phyloP scores from a whole-genome alignment of 805 yeast genomes.

The Pichia nakasei region DNA sequence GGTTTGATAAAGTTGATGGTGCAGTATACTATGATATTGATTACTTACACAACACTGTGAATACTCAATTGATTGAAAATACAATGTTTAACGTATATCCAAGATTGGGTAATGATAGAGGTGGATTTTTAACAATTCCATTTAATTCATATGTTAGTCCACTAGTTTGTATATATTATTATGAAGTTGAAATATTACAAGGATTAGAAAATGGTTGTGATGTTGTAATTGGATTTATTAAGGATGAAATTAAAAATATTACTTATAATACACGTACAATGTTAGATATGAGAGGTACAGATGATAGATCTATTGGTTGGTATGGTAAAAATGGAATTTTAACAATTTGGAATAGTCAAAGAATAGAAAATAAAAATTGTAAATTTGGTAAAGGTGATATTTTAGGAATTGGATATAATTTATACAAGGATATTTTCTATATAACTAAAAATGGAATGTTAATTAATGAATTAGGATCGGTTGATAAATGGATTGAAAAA shows the following conservation, averaged over 20 bases:
- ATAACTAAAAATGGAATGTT: slow-evolving; percentile 75
- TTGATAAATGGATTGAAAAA: slow-evolving; percentile 5
- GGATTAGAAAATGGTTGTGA: slow-evolving; percentile 31
- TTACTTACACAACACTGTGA: not conserved
- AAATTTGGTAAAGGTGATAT: slow-evolving; percentile 50
- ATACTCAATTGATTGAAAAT: slow-evolving; percentile 3
- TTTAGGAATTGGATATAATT: slow-evolving; percentile 81
- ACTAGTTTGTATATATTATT: slow-evolving; percentile 41
- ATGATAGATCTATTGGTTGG: slow-evolving; percentile 41
- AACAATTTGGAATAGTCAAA: slow-evolving; percentile 28
- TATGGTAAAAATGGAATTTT: slow-evolving; percentile 44
- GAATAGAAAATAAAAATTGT: slow-evolving; percentile 32
- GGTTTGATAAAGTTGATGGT: slow-evolving; percentile 1
- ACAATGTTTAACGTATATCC: slow-evolving; percentile 7
- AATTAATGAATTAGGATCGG: slow-evolving; percentile 38
- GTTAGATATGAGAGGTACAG: slow-evolving; percentile 39
- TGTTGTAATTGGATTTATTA: slow-evolving; percentile 38
- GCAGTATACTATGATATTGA: not conserved
- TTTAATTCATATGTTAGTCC: slow-evolving; percentile 1
- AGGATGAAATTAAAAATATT: slow-evolving; percentile 13
- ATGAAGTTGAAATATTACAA: slow-evolving; percentile 34
- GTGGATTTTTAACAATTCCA: slow-evolving; percentile 1
- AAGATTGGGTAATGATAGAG: slow-evolving; percentile 1
- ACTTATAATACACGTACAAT: slow-evolving; percentile 3
- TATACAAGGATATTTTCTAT: slow-evolving; percentile 52